phyloP scores from a whole-genome alignment of 164 flowering plant genomes.

The Sedum album region DNA sequence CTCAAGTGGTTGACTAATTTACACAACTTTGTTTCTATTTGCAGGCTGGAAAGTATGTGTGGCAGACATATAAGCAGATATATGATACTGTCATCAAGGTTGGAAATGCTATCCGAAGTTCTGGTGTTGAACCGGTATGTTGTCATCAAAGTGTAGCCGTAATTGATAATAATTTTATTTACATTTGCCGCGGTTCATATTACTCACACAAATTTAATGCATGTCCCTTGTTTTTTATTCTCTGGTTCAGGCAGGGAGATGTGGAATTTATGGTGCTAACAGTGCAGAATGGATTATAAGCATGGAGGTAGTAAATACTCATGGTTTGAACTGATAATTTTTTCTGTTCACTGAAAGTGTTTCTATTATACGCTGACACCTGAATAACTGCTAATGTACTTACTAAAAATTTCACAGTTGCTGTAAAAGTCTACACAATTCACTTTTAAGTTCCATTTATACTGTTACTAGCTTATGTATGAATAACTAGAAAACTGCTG shows the following conservation, averaged over 20 bases:
- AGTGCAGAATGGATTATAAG: constrained; percentile 85
- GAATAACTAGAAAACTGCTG: too few relatives aligned
- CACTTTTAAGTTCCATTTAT: too few relatives aligned
- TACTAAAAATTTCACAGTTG: too few relatives aligned
- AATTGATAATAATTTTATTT: too few relatives aligned
- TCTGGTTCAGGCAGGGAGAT: constrained; percentile 52
- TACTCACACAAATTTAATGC: too few relatives aligned
- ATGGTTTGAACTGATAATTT: too few relatives aligned
- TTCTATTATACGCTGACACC: too few relatives aligned
- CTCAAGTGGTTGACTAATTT: not conserved
- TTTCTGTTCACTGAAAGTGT: too few relatives aligned
- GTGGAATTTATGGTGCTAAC: constrained; percentile 90
- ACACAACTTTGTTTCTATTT: constrained; percentile 3
- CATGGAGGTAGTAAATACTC: constrained; percentile 61
- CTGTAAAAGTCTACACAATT: too few relatives aligned
- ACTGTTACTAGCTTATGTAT: too few relatives aligned
- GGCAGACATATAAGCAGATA: constrained; percentile 84
- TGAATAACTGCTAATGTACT: constrained; percentile 16
- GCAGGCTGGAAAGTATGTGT: constrained; percentile 78
- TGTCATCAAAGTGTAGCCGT: not conserved
- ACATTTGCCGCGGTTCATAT: too few relatives aligned
- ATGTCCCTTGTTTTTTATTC: too few relatives aligned
- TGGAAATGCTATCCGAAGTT: constrained; percentile 61
- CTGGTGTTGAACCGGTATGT: constrained; percentile 64
- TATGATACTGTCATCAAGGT: constrained; percentile 61